Base-by-base conservation (phyloP, 73 alveolate species). In the Uronychia binucleata region DNA sequence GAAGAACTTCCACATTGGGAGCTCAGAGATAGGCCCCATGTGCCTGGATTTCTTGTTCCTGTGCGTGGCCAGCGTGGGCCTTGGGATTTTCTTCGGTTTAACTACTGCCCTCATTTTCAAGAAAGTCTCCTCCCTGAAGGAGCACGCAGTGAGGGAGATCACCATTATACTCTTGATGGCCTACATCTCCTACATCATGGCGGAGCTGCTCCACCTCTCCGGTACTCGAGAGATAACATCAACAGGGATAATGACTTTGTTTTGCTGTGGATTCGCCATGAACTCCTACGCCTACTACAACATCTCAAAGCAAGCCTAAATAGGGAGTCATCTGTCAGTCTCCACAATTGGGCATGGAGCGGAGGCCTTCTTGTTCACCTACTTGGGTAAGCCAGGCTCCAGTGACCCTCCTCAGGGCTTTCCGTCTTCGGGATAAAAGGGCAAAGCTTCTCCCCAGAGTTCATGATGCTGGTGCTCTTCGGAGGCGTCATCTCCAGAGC, bases 321-420 rank as follows among this genome's bases (percentile, higher is more conserved):
- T 91, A 32, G 99, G 98, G 33, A 97, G 99, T 59, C 91, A 93
- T 30, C 90, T 98, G 11, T 98, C 98, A 8, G 92, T 97, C 31
- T 92, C 93, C 34, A 96, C 98, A 80, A 88, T 98, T 32, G 97
- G 99, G n/a, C 96, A 97, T 87, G 97, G 93, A 30, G 99, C 99
- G 0, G 99, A 98, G 90, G 99, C 99, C 14, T 97, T 97, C 88
- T 97, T 97, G 31, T 97, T 97, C 89, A 96, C 99, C 8, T 98
- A 98, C 88, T 86, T 97, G 80, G 99, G 99, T 96, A 13, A 97
- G 92, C 88, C 98, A 97, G 19, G 91, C 94, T 85, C 96, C 94
- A 57, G 90, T 95, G 81, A 94, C 98, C 26, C 94, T 94, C 83
- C 79, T 95, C 78, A 46, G 67, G 67, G 67, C 67, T 46, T 46